These are phyloP conservation scores for Pseudocercospora ulei DNA, from an alignment of 2,329 filamentous ascomycete species.

Conservation along the genomic window DNA sequence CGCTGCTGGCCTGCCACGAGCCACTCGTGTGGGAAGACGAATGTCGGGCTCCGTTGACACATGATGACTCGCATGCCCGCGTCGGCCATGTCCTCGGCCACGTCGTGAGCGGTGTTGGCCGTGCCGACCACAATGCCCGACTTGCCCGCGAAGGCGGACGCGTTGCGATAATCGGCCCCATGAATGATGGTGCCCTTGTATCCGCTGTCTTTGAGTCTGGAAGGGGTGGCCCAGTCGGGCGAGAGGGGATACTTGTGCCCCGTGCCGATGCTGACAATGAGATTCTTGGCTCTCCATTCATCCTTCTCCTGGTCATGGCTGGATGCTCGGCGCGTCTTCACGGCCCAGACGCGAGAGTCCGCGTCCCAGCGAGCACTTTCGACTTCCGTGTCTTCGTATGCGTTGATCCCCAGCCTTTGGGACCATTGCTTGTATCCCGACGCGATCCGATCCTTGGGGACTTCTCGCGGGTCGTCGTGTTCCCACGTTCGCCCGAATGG, in stretches of 20 bases:
- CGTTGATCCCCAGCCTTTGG: constrained; percentile 35
- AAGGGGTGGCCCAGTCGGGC: constrained; percentile 22
- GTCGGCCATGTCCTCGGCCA: constrained; percentile 42
- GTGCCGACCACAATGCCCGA: constrained; percentile 42
- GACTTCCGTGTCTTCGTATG: constrained; percentile 36
- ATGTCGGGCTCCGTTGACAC: constrained; percentile 40
- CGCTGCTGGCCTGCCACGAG: constrained; percentile 17
- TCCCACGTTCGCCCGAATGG: constrained; percentile 35
- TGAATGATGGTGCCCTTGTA: constrained; percentile 37
- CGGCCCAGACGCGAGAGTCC: constrained; percentile 34
- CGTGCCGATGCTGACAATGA: constrained; percentile 33
- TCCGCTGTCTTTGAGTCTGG: constrained; percentile 33
- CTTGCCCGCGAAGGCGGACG: constrained; percentile 35
- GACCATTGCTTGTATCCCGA: constrained; percentile 36
- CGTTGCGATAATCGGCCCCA: constrained; percentile 33
- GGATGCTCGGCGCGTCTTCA: constrained; percentile 11
- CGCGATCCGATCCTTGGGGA: constrained; percentile 33
- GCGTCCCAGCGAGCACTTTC: constrained; percentile 37
- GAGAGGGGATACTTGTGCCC: constrained; percentile 26
- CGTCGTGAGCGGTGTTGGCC: constrained; percentile 44
- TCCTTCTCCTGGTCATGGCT: background rate
- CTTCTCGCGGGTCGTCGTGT: constrained; percentile 22
- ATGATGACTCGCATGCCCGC: constrained; percentile 40
- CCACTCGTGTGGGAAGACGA: constrained; percentile 33
- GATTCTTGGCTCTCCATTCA: constrained; percentile 24